phyloP scores from a whole-genome alignment of 2,329 filamentous ascomycete species.

The Cercospora citrullina region DNA sequence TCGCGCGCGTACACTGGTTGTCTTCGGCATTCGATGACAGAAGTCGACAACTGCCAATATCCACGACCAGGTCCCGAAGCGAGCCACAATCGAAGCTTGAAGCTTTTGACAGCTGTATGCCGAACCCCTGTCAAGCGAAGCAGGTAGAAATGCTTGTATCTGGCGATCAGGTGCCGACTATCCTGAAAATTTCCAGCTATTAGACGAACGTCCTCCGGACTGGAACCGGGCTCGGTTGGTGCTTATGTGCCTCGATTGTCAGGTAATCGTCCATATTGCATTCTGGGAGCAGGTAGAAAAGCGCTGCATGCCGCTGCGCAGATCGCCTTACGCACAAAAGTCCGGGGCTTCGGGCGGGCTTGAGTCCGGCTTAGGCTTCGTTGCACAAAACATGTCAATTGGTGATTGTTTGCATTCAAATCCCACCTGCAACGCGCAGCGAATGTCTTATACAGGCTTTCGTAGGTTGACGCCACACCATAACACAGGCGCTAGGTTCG shows the following conservation, averaged over 20 bases:
- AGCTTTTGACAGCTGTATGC: neutral
- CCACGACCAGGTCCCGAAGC: neutral
- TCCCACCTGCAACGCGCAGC: neutral
- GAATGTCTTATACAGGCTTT: constrained; percentile 40
- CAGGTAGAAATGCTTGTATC: neutral
- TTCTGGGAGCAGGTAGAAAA: neutral
- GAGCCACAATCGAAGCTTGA: neutral
- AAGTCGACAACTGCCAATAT: neutral
- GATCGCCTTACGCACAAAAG: neutral
- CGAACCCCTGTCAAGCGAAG: neutral
- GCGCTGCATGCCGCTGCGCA: neutral
- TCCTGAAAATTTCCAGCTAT: neutral
- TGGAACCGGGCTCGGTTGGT: neutral
- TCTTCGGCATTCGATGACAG: neutral
- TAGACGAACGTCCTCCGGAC: neutral
- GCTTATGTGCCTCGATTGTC: too few species aligned
- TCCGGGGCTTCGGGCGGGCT: neutral
- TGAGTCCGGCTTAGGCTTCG: neutral
- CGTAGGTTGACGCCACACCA: constrained; percentile 51
- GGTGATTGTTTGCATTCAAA: neutral
- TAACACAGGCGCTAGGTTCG: constrained; percentile 52
- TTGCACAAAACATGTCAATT: neutral
- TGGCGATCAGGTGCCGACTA: neutral
- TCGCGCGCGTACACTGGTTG: neutral
- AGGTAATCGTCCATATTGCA: neutral